phyloP scores from a whole-genome alignment of 495 filamentous ascomycete species.

The Talaromyces thailandensis region DNA sequence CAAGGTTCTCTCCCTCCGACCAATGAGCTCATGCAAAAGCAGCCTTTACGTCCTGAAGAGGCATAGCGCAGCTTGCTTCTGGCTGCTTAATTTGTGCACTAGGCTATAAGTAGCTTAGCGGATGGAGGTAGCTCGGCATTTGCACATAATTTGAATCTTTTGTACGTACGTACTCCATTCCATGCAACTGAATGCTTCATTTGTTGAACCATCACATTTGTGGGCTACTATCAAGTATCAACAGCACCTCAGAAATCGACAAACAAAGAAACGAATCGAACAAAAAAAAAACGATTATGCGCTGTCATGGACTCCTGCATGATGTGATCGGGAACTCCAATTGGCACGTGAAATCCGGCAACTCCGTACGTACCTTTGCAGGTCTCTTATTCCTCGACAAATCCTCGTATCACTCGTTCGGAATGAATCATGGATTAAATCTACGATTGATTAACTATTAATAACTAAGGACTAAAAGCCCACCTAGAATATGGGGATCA shows the following conservation, averaged over 20 bases:
- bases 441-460: background rate
- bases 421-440: background rate
- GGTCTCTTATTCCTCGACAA: too few species aligned
- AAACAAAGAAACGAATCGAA: background rate
- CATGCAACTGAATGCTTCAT: background rate
- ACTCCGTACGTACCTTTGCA: background rate
- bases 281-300: background rate
- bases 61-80: background rate
- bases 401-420: too few species aligned
- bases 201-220: too few species aligned
- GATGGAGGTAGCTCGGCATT: background rate
- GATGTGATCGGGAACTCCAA: background rate
- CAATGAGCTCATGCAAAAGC: background rate
- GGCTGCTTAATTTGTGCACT: background rate
- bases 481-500: too few species aligned
- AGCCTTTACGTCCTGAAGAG: background rate
- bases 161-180: background rate
- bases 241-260: too few species aligned
- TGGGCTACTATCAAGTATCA: too few species aligned
- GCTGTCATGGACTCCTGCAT: background rate
- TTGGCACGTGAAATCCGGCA: background rate
- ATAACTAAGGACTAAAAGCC: too few species aligned
- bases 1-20: background rate
- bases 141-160: background rate
- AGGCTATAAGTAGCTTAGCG: background rate